phyloP scores from a whole-genome alignment of 441 rosid species.

The Bruguiera hainesii region DNA sequence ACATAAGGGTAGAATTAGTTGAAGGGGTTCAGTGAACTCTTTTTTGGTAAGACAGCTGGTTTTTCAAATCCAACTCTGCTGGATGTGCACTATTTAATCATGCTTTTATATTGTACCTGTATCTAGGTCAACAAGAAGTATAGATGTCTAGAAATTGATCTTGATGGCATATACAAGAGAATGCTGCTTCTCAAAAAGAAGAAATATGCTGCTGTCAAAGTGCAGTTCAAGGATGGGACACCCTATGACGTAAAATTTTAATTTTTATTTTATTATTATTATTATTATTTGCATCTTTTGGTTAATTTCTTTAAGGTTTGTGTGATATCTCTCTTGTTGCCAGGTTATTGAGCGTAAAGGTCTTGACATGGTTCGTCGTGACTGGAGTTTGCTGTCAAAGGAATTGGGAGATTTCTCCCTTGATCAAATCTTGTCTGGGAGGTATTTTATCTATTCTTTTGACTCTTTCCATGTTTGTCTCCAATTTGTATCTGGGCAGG shows the following conservation, averaged over 20 bases:
- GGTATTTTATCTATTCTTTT: slow-evolving; percentile 40
- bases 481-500: slow-evolving; percentile 9
- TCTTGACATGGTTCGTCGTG: slow-evolving; percentile 98
- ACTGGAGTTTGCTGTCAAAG: slow-evolving; percentile 96
- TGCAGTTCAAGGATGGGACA: slow-evolving; percentile 73
- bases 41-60: background rate
- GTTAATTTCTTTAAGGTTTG: slow-evolving; percentile 17
- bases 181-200: slow-evolving; percentile 97
- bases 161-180: slow-evolving; percentile 92
- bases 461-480: background rate
- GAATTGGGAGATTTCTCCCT: slow-evolving; percentile 90
- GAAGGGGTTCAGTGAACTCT: background rate
- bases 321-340: slow-evolving; percentile 29
- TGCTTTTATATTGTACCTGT: background rate
- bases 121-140: slow-evolving; percentile 92
- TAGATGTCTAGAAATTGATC: slow-evolving; percentile 84
- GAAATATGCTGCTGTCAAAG: slow-evolving; percentile 96
- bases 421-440: slow-evolving; percentile 80
- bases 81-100: background rate
- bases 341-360: slow-evolving; percentile 98
- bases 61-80: background rate
- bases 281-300: slow-evolving; percentile 5
- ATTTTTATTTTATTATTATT: background rate
- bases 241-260: slow-evolving; percentile 54
- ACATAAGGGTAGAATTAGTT: background rate